phyloP scores from a whole-genome alignment of 2,329 filamentous ascomycete species.

The Fusarium sp. region DNA sequence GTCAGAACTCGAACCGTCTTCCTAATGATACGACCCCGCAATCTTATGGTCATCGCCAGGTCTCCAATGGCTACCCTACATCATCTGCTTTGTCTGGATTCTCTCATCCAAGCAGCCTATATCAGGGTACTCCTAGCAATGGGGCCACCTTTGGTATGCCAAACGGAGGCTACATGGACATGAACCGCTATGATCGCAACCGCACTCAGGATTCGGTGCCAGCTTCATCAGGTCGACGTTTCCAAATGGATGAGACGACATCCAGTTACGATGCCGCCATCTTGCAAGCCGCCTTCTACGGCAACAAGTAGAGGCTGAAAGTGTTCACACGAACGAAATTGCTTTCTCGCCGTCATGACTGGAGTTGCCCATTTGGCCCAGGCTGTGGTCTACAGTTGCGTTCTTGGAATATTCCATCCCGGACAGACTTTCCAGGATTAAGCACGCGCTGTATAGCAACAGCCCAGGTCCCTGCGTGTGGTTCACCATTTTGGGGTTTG shows the following conservation, averaged over 20 bases:
- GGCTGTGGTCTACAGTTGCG: slow-evolving; percentile 1
- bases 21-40: slow-evolving; percentile 35
- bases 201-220: slow-evolving; percentile 33
- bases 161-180: slow-evolving; percentile 21
- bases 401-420: slow-evolving; percentile 20
- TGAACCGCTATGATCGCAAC: slow-evolving; percentile 34
- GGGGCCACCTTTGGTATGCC: slow-evolving; percentile 38
- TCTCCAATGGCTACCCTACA: slow-evolving; percentile 29
- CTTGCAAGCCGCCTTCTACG: slow-evolving; percentile 51
- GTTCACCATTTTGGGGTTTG: slow-evolving; percentile 1
- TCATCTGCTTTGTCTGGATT: slow-evolving; percentile 55
- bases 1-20: slow-evolving; percentile 41
- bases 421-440: slow-evolving; percentile 28
- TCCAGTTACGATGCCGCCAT: slow-evolving; percentile 54
- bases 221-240: slow-evolving; percentile 41
- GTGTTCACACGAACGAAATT: slow-evolving; percentile 1
- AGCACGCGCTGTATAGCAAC: background rate
- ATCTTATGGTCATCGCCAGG: slow-evolving; percentile 36
- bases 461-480: slow-evolving; percentile 7
- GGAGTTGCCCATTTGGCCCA: slow-evolving; percentile 3
- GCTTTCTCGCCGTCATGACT: background rate
- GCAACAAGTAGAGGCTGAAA: slow-evolving; percentile 41
- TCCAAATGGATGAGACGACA: slow-evolving; percentile 52
- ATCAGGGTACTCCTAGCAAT: slow-evolving; percentile 59
- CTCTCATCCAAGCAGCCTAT: slow-evolving; percentile 64